Conservation (phyloP, 2,329 filamentous ascomycete genomes). For the Colletotrichum sublineola region DNA sequence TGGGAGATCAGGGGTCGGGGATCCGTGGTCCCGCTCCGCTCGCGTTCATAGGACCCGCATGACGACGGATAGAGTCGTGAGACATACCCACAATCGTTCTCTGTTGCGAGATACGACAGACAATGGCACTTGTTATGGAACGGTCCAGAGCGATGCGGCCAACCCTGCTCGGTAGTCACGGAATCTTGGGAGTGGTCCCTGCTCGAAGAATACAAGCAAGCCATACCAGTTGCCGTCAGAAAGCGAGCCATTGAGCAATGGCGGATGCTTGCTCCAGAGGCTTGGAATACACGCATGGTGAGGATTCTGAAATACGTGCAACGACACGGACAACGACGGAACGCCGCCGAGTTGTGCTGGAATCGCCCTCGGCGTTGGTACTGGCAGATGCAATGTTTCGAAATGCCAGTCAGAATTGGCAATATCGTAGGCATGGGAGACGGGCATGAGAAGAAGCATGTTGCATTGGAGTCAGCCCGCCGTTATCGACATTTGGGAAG, state of each 20-base stretch:
- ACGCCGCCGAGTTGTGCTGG: not conserved
- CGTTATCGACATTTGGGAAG: slow-evolving; percentile 28
- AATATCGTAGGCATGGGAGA: not conserved
- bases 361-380: not conserved
- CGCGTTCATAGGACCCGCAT: slow-evolving; percentile 14
- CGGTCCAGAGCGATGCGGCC: not conserved
- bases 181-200: not conserved
- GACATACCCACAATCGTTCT: slow-evolving; percentile 13
- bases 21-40: slow-evolving; percentile 3
- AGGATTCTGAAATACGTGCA: not conserved
- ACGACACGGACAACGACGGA: not conserved
- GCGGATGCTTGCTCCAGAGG: not conserved
- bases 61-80: not conserved
- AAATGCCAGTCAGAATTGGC: not conserved
- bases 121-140: slow-evolving; percentile 1
- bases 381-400: not conserved
- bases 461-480: slow-evolving; percentile 5
- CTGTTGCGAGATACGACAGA: slow-evolving; percentile 12
- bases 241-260: not conserved
- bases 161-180: slow-evolving; percentile 3
- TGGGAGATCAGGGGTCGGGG: not conserved
- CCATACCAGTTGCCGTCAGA: not conserved
- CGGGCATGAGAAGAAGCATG: slow-evolving; percentile 7
- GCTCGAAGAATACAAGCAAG: slow-evolving; percentile 3
- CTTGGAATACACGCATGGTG: too few species aligned